Evolutionary conservation across 2,329 filamentous ascomycete species (phyloP), one percentile per base, ranked within the genome.

Genomic region (Aspergillus viridinutans): DNA sequence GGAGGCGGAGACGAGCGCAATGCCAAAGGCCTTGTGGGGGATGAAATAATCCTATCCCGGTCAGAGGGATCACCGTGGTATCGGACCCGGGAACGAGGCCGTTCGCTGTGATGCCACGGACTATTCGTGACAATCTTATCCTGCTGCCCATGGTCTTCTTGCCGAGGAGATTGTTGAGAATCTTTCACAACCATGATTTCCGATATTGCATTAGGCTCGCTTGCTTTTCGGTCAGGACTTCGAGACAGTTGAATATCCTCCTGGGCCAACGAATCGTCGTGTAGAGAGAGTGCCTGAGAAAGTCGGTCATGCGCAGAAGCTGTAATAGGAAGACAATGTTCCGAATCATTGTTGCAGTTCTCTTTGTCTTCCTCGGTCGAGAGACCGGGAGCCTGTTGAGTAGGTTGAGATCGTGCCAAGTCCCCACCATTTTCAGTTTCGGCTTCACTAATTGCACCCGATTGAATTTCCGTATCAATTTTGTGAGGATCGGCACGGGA

Each of bases 341-440:
- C 55, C 25, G 65, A 62, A 21, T 61, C 63, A 45, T 65, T 68
- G 28, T 72, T 64, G 54, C 72, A 70, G 51, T 80, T 80, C 61
- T 80, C 78, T 61, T 80, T 80, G 58, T 80, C 73, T 56, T 80
- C 78, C 42, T 78, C 77, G 9, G 65, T 67, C 10, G 72, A 66
- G 14, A 66, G 62, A 47, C 68, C 61, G 23, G 58, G 51, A 4
- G 69, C 64, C 50, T 72, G 72, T 45, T 69, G 70, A 48, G 64
- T 65, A 10, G 62, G 63, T 0, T 69, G 61, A 43, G 67, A 65
- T 26, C 66, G 61, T 17, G 58, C 61, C 9, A 54, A n/a, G 40
- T 76, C 70, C 45, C 78, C 77, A 57, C 79, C 77, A 55, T 77
- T 74, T 55, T 80, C 78, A 0, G 78, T 80, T 61, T 80, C 78